Percentiles rank a stretch among this genome's conserved stretches.
These are phyloP conservation scores for Cladosporium halotolerans DNA, from an alignment of 2,329 filamentous ascomycete species.

Conservation along the genomic window DNA sequence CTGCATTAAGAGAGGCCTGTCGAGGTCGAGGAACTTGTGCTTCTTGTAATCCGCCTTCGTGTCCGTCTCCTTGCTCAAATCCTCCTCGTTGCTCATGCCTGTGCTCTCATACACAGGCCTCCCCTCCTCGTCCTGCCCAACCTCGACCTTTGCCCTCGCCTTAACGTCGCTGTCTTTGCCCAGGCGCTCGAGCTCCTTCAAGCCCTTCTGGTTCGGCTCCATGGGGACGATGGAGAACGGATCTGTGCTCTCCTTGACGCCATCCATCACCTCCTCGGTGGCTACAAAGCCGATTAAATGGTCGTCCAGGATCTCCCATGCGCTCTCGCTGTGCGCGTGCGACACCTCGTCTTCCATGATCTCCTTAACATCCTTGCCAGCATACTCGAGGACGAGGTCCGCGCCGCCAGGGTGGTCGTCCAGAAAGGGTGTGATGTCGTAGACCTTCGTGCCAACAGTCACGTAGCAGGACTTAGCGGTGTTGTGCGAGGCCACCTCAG, in stretches of 20 bases:
- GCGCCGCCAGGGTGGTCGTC: conserved; percentile 85
- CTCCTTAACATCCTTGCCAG: conserved; percentile 73
- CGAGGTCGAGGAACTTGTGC: conserved; percentile 91
- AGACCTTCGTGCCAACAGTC: conserved; percentile 81
- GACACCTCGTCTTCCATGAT: conserved; percentile 80
- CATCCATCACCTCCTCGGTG: conserved; percentile 50
- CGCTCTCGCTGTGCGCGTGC: conserved; percentile 80
- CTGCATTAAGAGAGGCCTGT: conserved; percentile 76
- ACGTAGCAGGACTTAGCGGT: conserved; percentile 83
- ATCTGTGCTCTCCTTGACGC: conserved; percentile 42
- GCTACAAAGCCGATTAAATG: conserved; percentile 74
- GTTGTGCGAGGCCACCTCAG: conserved; percentile 78
- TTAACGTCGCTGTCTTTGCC: conserved; percentile 34
- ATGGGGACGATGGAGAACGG: conserved; percentile 49
- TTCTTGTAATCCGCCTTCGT: conserved; percentile 67
- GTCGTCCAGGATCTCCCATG: conserved; percentile 93
- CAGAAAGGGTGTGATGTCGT: conserved; percentile 88
- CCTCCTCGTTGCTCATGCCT: conserved; percentile 83
- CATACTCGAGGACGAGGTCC: conserved; percentile 84
- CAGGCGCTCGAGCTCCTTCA: conserved; percentile 46
- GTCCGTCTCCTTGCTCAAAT: conserved; percentile 83
- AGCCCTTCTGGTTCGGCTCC: conserved; percentile 44
- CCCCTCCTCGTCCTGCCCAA: conserved; percentile 16
- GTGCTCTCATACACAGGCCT: conserved; percentile 55
- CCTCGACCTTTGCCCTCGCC: conserved; percentile 34